Base-by-base conservation (phyloP, 139 green algal species). In the Pseudopediastrum boryanum region DNA sequence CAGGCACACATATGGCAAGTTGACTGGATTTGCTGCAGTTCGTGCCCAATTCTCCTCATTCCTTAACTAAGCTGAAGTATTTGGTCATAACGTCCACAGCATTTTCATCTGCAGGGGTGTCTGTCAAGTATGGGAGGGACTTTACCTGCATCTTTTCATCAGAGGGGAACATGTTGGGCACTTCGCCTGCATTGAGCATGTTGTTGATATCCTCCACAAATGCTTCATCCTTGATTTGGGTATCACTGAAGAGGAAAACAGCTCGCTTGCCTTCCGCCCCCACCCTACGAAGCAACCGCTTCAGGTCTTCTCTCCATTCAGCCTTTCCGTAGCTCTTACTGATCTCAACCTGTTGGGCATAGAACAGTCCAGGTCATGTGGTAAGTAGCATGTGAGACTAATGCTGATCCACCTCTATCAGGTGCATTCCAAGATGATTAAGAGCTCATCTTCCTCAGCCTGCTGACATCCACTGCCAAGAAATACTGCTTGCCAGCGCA, bases 141-240 rank as follows among this genome's bases (percentile, higher is more conserved):
- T 19, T 21, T 39, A 78, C 77, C 77, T 83, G 78, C 78, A 83
- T 83, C 35, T 74, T 83, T 10, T 94, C 89, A 74, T 95, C 91
- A 31, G 64, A 84, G 13, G 89, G 80, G 79, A 93, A 95, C 87
- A 95, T 90, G 81, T 93, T 93, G 62, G 91, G 91, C 48, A 95
- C 91, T 85, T 96, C 92, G 7, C 92, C 91, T 39, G 70, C 78
- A 78, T 96, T 96, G 6, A 96, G 85, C 29, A 96, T 82, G 77
- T 95, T 95, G 88, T 96, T 96, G 83, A 96, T 86, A 82, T 96
- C 92, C 79, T 95, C 92, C 39, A 96, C 83, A 75, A 93, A 95
- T 21, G 85, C 86, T 82, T 96, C 91, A 31, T 72, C 42, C 61
- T 72, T 93, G 74, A 95, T 94, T 78, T 94, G 90, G 5, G 88